Base-by-base conservation (phyloP, 768 basidiomycete genomes). In the Phanerodontia chrysosporium region DNA sequence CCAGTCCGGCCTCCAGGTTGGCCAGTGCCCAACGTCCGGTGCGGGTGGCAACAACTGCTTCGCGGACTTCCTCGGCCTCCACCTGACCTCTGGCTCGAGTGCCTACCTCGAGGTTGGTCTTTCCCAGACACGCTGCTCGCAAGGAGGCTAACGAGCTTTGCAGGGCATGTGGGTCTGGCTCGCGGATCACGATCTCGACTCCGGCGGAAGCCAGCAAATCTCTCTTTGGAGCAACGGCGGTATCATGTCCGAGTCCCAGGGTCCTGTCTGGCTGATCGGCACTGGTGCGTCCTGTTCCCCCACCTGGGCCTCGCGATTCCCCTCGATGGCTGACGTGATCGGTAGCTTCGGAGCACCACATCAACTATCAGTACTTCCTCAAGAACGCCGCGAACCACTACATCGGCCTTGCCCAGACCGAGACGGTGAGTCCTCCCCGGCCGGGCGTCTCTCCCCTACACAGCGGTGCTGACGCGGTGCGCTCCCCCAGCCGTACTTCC, bases 211-310 rank as follows among this genome's bases (percentile, higher is more conserved):
- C n/a, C 69, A 76, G 9, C 84, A 85, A 64, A 71, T 84, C 54
- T 78, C 79, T 16, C 67, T 89, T 22, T 92, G 78, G 64, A 74
- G 68, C 12, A 90, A 85, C 1, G 82, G 90, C 14, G 90, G 90
- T 2, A 81, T 92, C 51, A 71, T 89, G 16, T 88, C 86, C 1
- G 83, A 92, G 69, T 87, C 86, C 6, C 74, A 74, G 48, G 90
- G 90, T 3, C 90, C 90, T 1, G 87, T 90, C 28, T 91, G 89
- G 90, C 69, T 92, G 76, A 82, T 92, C 59, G 90, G 90, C 21
- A 92, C 90, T 29, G 80, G 68, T 69, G 30, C 25, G 42, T 29
- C 24, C 45, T 22, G 32, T 22, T 24, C 30, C 29, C 44, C 30
- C 55, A 14, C 25, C n/a, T 6, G 32, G 51, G 29, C 16, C 18